Base-by-base conservation (phyloP, 2,329 filamentous ascomycete species). In the Leptographium flavum region DNA sequence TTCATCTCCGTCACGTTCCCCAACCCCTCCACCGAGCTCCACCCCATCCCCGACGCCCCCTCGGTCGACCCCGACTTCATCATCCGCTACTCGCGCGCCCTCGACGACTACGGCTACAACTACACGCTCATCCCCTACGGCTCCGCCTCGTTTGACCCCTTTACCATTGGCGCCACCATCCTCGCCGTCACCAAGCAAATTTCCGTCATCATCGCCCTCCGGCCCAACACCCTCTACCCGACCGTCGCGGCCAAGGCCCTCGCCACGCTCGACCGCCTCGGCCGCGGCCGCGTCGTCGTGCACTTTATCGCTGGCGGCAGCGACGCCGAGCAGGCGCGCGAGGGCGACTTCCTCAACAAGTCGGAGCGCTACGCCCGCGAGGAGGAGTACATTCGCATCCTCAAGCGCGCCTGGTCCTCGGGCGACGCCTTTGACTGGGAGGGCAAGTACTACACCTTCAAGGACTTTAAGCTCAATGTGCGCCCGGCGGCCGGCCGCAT, bases 281-380 rank as follows among this genome's bases (percentile, higher is more conserved):
- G 70, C 55, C 59, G 57, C 3, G 75, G 74, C 10, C 74, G 68
- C 4, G 74, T 79, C 0, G 75, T 52, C 4, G 75, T 53, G 23
- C 75, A 79, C 53, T 76, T 79, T 54, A 79, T 79, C 50, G 75
- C 75, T 1, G 75, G 75, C 25, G 75, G 75, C 40, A 76, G 67
- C 46, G 75, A 79, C 45, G 68, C 58, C 3, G 75, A 79, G 49
- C 75, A 79, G 56, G 73, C 73, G 1, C 65, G 64, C 23, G 75
- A 79, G 55, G 75, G 75, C 11, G 75, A 79, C 50, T 78, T 75
- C 53, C 54, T 77, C 2, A 63, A 54, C 55, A 79, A 79, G 53
- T 67, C 71, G 10, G 60, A 77, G 54, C 69, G 75, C 9, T 79
- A 79, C 51, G 70, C 54, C 10, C 68, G 75, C 0, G 60, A 75